A percentile compares a stretch with the other conserved stretches of the same genome.
Conservation (phyloP, 495 filamentous ascomycete species). For the Aspergillus funiculosus region DNA sequence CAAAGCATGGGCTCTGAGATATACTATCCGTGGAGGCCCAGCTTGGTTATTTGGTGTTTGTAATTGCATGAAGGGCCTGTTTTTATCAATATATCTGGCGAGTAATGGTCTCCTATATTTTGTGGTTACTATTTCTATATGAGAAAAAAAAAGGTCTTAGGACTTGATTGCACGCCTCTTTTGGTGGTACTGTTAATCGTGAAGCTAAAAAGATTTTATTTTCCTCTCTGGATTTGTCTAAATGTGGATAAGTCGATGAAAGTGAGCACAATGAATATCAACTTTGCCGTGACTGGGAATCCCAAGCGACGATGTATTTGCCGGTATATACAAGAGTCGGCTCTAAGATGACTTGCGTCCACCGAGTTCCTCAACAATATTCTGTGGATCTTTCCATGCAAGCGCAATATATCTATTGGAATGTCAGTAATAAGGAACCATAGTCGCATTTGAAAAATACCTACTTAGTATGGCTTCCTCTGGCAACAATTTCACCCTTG, state of each 20-base stretch:
- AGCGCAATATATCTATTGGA: conserved; percentile 47
- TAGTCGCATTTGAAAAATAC: conserved; percentile 19
- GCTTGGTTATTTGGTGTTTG: neutral
- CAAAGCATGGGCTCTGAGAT: neutral
- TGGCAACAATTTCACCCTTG: conserved; percentile 72
- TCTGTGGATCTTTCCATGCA: conserved; percentile 56
- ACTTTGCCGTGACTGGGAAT: neutral
- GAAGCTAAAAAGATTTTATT: too few relatives aligned
- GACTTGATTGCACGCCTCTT: too few relatives aligned
- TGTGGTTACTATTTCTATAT: too few relatives aligned
- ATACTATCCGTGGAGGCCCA: neutral
- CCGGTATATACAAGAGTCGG: neutral
- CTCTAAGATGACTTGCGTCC: conserved; percentile 9
- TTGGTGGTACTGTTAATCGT: too few relatives aligned
- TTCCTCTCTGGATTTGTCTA: too few relatives aligned
- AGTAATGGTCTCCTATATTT: too few relatives aligned
- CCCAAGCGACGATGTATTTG: neutral
- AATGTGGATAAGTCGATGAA: too few relatives aligned
- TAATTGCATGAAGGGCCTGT: too few relatives aligned
- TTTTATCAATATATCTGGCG: too few relatives aligned
- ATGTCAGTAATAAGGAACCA: neutral
- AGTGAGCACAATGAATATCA: too few relatives aligned
- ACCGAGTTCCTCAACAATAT: conserved; percentile 46
- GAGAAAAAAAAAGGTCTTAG: too few relatives aligned
- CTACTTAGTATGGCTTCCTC: conserved; percentile 95